Percentiles rank a stretch among this genome's conserved stretches.
phyloP scores from a whole-genome alignment of 2,329 filamentous ascomycete species.

The Ceratocystis eucalypticola region DNA sequence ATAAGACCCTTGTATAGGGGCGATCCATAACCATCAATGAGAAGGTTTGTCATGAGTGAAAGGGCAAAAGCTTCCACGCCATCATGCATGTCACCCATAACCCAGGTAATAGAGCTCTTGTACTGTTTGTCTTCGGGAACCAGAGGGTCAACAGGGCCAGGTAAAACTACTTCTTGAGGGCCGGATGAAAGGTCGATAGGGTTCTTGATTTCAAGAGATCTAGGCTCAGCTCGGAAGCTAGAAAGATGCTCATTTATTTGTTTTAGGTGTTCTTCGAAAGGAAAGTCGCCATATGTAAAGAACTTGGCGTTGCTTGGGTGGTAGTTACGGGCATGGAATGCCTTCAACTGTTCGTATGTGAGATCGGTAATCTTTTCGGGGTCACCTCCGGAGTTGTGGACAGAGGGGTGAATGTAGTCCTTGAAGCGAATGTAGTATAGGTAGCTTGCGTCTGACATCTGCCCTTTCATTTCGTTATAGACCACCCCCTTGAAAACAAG shows the following conservation, averaged over 20 bases:
- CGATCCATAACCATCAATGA: constrained; percentile 91
- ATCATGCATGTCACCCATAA: constrained; percentile 70
- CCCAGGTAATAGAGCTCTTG: constrained; percentile 90
- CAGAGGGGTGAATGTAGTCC: constrained; percentile 81
- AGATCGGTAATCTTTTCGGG: constrained; percentile 92
- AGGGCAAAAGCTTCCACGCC: constrained; percentile 81
- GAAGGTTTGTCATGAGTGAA: constrained; percentile 63
- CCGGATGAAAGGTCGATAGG: constrained; percentile 59
- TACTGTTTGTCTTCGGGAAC: constrained; percentile 75
- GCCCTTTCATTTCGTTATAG: constrained; percentile 99
- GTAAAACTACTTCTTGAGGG: constrained; percentile 54
- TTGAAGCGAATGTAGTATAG: constrained; percentile 92
- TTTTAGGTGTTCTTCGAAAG: constrained; percentile 63
- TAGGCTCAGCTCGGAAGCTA: constrained; percentile 55
- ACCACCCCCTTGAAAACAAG: constrained; percentile 95
- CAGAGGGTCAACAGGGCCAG: constrained; percentile 75
- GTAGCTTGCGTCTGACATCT: constrained; percentile 95
- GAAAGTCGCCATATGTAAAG: constrained; percentile 90
- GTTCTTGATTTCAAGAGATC: constrained; percentile 36
- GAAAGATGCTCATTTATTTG: constrained; percentile 64
- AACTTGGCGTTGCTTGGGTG: constrained; percentile 96
- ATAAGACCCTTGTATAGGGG: constrained; percentile 81
- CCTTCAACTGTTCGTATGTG: constrained; percentile 75
- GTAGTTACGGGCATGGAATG: constrained; percentile 86
- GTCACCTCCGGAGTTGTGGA: constrained; percentile 95